Evolutionary conservation across 2,329 filamentous ascomycete species (phyloP).

Genomic region (Ilyonectria mors-panacis): DNA sequence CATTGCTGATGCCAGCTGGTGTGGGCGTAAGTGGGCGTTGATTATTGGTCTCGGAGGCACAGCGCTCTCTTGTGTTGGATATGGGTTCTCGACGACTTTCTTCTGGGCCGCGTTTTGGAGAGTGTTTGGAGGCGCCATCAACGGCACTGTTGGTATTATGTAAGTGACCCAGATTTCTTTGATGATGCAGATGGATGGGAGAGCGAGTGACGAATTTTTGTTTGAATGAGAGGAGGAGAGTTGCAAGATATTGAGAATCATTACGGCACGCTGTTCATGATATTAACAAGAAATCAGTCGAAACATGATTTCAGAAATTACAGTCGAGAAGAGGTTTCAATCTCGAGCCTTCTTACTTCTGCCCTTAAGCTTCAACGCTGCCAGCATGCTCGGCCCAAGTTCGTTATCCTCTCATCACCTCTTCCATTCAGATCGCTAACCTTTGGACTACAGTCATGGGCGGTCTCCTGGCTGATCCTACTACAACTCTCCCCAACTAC

Average conservation of each 20-base stretch:
- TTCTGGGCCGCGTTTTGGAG: conserved; percentile 76
- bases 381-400: conserved; percentile 62
- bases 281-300: conserved; percentile 49
- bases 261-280: background rate
- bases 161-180: conserved; percentile 45
- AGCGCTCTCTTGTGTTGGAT: conserved; percentile 76
- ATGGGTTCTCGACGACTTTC: conserved; percentile 80
- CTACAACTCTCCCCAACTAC: conserved; percentile 70
- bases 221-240: background rate
- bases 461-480: conserved; percentile 78
- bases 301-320: conserved; percentile 66
- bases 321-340: conserved; percentile 63
- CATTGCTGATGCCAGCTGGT: conserved; percentile 70
- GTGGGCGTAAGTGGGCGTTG: conserved; percentile 79
- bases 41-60: conserved; percentile 79
- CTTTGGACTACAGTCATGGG: conserved; percentile 64
- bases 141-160: conserved; percentile 66
- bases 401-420: conserved; percentile 38
- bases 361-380: conserved; percentile 65
- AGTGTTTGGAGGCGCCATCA: conserved; percentile 72
- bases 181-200: background rate
- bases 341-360: conserved; percentile 63
- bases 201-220: background rate
- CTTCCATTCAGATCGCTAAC: conserved; percentile 15
- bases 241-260: background rate